phyloP scores from a whole-genome alignment of 2,329 filamentous ascomycete species.

The Penicillium sclerotiorum region DNA sequence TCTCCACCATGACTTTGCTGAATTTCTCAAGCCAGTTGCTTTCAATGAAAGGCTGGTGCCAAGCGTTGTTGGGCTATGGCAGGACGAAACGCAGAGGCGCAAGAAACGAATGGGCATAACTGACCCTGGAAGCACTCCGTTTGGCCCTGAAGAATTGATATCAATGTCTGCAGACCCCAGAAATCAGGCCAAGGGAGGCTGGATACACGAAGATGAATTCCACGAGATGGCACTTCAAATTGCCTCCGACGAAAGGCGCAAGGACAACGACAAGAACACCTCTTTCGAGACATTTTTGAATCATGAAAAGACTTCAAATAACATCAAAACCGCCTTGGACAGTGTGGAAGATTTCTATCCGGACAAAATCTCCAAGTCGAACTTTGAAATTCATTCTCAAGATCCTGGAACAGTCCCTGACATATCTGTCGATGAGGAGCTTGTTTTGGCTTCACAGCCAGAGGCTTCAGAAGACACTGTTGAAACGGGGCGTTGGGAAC shows the following conservation, averaged over 20 bases:
- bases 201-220: slow-evolving; percentile 92
- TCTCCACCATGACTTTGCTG: slow-evolving; percentile 85
- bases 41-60: slow-evolving; percentile 79
- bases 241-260: slow-evolving; percentile 63
- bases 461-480: slow-evolving; percentile 24
- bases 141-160: slow-evolving; percentile 76
- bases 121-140: slow-evolving; percentile 71
- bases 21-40: slow-evolving; percentile 65
- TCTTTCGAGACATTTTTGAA: slow-evolving; percentile 70
- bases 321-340: slow-evolving; percentile 75
- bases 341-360: slow-evolving; percentile 88
- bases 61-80: slow-evolving; percentile 93
- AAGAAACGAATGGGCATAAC: slow-evolving; percentile 69
- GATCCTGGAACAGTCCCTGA: slow-evolving; percentile 60
- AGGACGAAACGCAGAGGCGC: slow-evolving; percentile 79
- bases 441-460: too few species aligned
- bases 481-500: slow-evolving; percentile 12
- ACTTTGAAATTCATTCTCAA: slow-evolving; percentile 20
- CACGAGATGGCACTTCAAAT: slow-evolving; percentile 65
- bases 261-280: slow-evolving; percentile 46
- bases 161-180: slow-evolving; percentile 86
- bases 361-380: slow-evolving; percentile 54
- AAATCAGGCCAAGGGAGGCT: slow-evolving; percentile 71
- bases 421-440: slow-evolving; percentile 67
- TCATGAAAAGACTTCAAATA: slow-evolving; percentile 54